These are phyloP conservation scores for Begonia loranthoides DNA, from an alignment of 306 rosid genomes.

Conservation along the genomic window DNA sequence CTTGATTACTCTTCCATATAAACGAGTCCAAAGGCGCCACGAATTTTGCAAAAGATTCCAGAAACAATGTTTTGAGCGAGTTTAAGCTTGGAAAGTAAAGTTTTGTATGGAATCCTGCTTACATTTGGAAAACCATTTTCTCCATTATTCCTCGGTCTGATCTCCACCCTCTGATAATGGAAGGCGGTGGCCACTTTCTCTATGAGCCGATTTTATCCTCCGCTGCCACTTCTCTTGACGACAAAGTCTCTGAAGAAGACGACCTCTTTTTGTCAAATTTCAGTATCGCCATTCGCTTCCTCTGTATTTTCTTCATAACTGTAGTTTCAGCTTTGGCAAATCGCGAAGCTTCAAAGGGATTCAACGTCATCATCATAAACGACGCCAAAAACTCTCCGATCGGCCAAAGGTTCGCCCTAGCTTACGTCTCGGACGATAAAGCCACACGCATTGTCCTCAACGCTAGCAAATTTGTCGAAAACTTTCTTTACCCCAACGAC, in stretches of 20 bases:
- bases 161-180: too few species aligned
- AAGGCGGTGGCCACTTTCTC: conserved; percentile 2
- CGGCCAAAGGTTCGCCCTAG: conserved; percentile 31
- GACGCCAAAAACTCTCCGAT: conserved; percentile 21
- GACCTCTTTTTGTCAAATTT: conserved; percentile 1
- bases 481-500: conserved; percentile 22
- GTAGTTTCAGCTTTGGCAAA: conserved; percentile 45
- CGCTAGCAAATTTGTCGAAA: conserved; percentile 31
- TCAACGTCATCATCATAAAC: conserved; percentile 33
- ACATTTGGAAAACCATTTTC: too few species aligned
- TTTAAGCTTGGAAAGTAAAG: too few species aligned
- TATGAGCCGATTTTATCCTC: conserved; percentile 18
- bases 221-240: conserved; percentile 1
- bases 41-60: too few species aligned
- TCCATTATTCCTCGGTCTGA: too few species aligned
- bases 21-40: too few species aligned
- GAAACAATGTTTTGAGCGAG: too few species aligned
- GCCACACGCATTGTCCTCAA: conserved; percentile 39
- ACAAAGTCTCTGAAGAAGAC: not conserved
- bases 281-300: conserved; percentile 20
- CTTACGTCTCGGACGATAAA: conserved; percentile 47
- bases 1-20: too few species aligned
- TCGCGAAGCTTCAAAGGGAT: conserved; percentile 52
- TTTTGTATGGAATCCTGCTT: too few species aligned
- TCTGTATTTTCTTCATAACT: conserved; percentile 19